Evolutionary conservation across 2,329 filamentous ascomycete genomes (phyloP).

Genomic region (Cladosporium sp.): DNA sequence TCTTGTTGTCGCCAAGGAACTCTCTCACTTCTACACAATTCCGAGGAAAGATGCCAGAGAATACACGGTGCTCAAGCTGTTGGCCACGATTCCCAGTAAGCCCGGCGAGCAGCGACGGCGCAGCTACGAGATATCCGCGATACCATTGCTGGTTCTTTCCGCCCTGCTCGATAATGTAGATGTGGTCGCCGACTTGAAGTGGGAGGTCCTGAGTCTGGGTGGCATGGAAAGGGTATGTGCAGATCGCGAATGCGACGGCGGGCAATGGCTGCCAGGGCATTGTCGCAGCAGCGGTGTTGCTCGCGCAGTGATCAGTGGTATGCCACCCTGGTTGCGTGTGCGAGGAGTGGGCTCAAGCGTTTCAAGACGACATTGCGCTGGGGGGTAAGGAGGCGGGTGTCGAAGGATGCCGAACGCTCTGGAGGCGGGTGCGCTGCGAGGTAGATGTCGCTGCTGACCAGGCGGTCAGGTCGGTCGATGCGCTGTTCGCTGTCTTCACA

Average conservation of each 20-base stretch:
- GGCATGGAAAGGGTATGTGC: conserved; percentile 88
- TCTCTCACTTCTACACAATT: conserved; percentile 94
- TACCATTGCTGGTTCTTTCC: conserved; percentile 82
- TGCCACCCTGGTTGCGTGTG: not conserved
- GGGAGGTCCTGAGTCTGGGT: conserved; percentile 85
- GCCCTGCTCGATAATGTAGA: conserved; percentile 98
- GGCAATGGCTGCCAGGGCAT: conserved; percentile 98
- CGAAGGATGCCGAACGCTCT: not conserved
- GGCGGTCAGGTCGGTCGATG: conserved; percentile 3
- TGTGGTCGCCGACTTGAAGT: conserved; percentile 93
- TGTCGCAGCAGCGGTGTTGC: not conserved
- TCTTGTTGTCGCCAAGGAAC: conserved; percentile 72
- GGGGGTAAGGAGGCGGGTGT: not conserved
- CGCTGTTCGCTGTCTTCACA: conserved; percentile 6
- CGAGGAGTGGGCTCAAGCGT: not conserved
- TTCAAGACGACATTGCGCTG: conserved; percentile 5
- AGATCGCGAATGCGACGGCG: conserved; percentile 95
- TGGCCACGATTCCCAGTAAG: conserved; percentile 88
- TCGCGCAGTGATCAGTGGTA: not conserved
- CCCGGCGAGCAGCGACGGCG: conserved; percentile 86
- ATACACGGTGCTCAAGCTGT: conserved; percentile 90
- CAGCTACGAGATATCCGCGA: conserved; percentile 90
- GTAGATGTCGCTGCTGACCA: not conserved
- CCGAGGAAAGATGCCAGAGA: conserved; percentile 95
- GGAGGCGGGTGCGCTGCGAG: not conserved